Evolutionary conservation across 129 eudicot species (phyloP).

Genomic region (Flaveria ramosissima): DNA sequence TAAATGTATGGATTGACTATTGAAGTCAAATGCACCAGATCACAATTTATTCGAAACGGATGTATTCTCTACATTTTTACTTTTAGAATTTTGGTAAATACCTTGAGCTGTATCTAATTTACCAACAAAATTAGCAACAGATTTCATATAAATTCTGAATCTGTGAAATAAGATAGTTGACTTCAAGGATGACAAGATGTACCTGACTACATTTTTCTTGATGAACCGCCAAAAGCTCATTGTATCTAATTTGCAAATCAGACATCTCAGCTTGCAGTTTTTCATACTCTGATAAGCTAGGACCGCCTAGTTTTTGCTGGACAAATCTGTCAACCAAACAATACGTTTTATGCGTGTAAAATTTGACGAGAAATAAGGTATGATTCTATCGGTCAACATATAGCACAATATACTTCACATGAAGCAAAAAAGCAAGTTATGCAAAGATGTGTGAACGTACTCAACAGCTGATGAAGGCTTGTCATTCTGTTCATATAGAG

Average conservation of each 20-base stretch:
- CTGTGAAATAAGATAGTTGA: not conserved
- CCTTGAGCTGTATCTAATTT: not conserved
- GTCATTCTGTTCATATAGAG: conserved; percentile 88
- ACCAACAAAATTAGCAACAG: conserved; percentile 8
- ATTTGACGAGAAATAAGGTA: not conserved
- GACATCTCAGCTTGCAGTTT: conserved; percentile 87
- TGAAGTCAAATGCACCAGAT: conserved; percentile 9
- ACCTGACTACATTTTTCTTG: conserved; percentile 83
- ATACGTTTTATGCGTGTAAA: not conserved
- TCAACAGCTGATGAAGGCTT: conserved; percentile 89
- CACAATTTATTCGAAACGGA: not conserved
- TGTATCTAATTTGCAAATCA: conserved; percentile 66
- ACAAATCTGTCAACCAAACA: conserved; percentile 57
- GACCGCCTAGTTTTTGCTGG: conserved; percentile 95
- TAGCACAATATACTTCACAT: conserved; percentile 1
- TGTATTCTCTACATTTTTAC: not conserved
- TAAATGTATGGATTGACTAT: not conserved
- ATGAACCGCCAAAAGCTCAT: conserved; percentile 70
- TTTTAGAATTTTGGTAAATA: not conserved
- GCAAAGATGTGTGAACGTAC: conserved; percentile 50
- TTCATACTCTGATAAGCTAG: conserved; percentile 70
- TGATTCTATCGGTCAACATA: not conserved
- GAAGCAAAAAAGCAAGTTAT: not conserved
- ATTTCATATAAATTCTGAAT: not conserved
- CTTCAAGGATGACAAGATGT: conserved; percentile 7